Evolutionary conservation across 129 eudicot species (phyloP).

Genomic region (Oenanthe sinensis): DNA sequence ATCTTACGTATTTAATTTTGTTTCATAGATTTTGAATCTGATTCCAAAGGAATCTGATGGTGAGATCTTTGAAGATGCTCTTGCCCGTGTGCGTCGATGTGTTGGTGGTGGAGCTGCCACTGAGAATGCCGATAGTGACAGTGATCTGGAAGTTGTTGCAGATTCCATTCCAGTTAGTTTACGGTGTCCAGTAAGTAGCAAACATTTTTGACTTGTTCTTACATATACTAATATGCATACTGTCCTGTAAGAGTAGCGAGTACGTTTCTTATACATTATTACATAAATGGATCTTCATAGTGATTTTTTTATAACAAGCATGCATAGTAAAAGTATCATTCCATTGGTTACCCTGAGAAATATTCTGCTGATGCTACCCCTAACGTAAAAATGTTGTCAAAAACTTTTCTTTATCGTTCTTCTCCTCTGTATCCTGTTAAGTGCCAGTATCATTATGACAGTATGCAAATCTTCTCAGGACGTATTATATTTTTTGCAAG

Average conservation of each 20-base stretch:
- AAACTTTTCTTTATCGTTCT: not conserved
- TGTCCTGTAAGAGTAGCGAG: not conserved
- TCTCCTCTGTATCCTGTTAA: not conserved
- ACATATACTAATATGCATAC: not conserved
- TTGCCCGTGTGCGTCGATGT: conserved; percentile 91
- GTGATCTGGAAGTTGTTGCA: conserved; percentile 91
- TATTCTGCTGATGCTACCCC: not conserved
- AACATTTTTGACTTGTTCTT: not conserved
- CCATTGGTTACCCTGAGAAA: not conserved
- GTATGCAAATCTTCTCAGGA: not conserved
- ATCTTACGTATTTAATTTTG: not conserved
- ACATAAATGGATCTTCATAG: not conserved
- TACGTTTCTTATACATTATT: not conserved
- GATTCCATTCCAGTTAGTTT: conserved; percentile 79
- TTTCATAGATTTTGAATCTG: conserved; percentile 54
- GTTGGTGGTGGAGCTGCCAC: conserved; percentile 87
- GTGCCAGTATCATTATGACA: not conserved
- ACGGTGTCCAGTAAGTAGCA: conserved; percentile 83
- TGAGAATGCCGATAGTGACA: conserved; percentile 92
- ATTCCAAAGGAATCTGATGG: conserved; percentile 87
- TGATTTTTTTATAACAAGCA: not conserved
- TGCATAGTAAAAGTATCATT: not conserved
- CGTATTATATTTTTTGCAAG: not conserved
- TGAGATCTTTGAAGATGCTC: conserved; percentile 81
- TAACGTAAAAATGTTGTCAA: not conserved